phyloP scores from a whole-genome alignment of 2,329 filamentous ascomycete genomes.

The Neospermospora avenae region DNA sequence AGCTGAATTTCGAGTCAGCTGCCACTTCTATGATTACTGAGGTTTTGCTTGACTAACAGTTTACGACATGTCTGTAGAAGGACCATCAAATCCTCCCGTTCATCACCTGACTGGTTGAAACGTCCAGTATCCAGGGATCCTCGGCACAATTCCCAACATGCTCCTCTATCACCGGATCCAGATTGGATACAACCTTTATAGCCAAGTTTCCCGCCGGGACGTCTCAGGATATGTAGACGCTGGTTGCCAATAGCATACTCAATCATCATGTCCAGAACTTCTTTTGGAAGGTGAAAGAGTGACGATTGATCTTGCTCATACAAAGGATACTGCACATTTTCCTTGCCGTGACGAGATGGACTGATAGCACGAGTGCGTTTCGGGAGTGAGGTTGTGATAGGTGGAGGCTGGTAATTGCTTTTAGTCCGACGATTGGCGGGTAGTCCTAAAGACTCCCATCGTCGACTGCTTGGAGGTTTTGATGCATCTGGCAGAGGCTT shows the following conservation, averaged over 20 bases:
- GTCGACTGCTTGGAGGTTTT: not conserved
- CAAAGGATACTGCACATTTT: not conserved
- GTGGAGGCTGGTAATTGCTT: conserved; percentile 15
- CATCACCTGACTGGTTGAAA: not conserved
- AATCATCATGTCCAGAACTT: conserved; percentile 20
- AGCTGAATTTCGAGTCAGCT: conserved; percentile 13
- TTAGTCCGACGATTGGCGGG: not conserved
- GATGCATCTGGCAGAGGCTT: not conserved
- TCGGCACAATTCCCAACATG: conserved; percentile 19
- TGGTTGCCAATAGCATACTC: conserved; percentile 18
- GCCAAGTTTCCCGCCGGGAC: conserved; percentile 7
- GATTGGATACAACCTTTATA: conserved; percentile 15
- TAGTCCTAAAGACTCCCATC: not conserved
- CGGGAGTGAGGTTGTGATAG: conserved; percentile 5
- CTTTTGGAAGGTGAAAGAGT: conserved; percentile 13
- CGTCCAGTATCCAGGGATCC: conserved; percentile 18
- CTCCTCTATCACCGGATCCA: not conserved
- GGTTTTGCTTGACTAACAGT: conserved; percentile 15
- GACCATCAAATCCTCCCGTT: conserved; percentile 11
- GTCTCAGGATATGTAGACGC: conserved; percentile 21
- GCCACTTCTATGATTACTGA: not conserved
- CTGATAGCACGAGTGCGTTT: conserved; percentile 13
- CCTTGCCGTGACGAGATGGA: conserved; percentile 3
- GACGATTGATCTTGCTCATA: conserved; percentile 16
- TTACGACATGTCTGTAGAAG: conserved; percentile 26